Conservation (phyloP, 2,329 filamentous ascomycete species). For the Dothideomycetidae sp. region DNA sequence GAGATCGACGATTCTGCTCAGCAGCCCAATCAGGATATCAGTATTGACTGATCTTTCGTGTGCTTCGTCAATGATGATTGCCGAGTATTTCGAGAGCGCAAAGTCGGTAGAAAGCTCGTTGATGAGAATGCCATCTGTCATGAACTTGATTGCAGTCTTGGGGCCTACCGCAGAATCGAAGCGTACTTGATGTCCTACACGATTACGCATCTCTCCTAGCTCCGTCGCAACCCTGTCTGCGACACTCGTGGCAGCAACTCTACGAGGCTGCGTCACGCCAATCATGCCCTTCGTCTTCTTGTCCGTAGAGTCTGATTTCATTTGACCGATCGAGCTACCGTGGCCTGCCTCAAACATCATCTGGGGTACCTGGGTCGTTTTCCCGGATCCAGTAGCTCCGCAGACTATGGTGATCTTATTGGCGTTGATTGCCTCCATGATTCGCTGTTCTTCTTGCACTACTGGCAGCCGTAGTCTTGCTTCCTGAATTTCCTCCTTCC, state of each 20-base stretch:
- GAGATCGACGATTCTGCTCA: slow-evolving; percentile 80
- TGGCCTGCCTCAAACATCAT: slow-evolving; percentile 93
- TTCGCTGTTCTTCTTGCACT: slow-evolving; percentile 86
- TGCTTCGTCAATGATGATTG: slow-evolving; percentile 88
- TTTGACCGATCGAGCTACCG: slow-evolving; percentile 51
- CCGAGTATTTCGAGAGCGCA: slow-evolving; percentile 75
- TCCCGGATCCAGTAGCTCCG: slow-evolving; percentile 90
- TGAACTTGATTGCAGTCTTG: slow-evolving; percentile 89
- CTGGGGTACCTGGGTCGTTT: slow-evolving; percentile 93
- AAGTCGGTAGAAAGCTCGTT: slow-evolving; percentile 87
- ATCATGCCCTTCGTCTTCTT: slow-evolving; percentile 62
- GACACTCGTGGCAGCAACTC: slow-evolving; percentile 95
- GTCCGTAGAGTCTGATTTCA: not conserved
- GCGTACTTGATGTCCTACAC: slow-evolving; percentile 80
- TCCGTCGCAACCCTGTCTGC: slow-evolving; percentile 82
- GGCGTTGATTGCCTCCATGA: slow-evolving; percentile 95
- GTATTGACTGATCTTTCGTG: slow-evolving; percentile 97
- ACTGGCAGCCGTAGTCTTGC: slow-evolving; percentile 71
- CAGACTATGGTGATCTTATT: slow-evolving; percentile 83
- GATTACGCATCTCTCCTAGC: slow-evolving; percentile 58
- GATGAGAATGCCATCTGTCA: slow-evolving; percentile 93
- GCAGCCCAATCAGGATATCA: slow-evolving; percentile 93
- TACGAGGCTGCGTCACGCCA: slow-evolving; percentile 82
- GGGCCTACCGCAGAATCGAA: slow-evolving; percentile 73
- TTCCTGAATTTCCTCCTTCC: slow-evolving; percentile 60